These are phyloP conservation scores for Nakazawaea holstii DNA, from an alignment of 805 yeast species.

Conservation along the genomic window DNA sequence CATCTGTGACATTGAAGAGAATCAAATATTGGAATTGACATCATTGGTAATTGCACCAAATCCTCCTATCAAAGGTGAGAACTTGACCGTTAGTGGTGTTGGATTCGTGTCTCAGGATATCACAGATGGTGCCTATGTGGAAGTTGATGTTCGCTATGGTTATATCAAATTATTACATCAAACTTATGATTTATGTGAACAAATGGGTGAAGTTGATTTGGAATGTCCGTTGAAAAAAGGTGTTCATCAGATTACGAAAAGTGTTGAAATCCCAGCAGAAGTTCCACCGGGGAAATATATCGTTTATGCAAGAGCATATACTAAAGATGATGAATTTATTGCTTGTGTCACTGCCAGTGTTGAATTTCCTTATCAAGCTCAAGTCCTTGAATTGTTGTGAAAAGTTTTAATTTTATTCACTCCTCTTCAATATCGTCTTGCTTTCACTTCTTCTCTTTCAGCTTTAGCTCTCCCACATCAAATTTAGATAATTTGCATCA, in stretches of 20 bases:
- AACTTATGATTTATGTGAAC: slow-evolving; percentile 91
- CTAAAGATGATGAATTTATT: slow-evolving; percentile 72
- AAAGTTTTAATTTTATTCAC: not conserved
- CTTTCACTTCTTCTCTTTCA: too few relatives aligned
- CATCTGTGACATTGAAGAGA: slow-evolving; percentile 61
- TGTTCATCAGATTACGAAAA: slow-evolving; percentile 54
- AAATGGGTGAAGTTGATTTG: slow-evolving; percentile 75
- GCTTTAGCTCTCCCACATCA: too few relatives aligned
- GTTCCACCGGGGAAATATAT: slow-evolving; percentile 94
- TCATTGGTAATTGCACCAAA: slow-evolving; percentile 66
- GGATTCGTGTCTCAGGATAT: slow-evolving; percentile 56
- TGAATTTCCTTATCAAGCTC: slow-evolving; percentile 36
- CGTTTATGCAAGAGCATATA: slow-evolving; percentile 86
- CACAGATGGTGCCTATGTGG: slow-evolving; percentile 88
- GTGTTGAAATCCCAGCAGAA: slow-evolving; percentile 80
- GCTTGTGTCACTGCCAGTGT: slow-evolving; percentile 79
- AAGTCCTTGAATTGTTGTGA: slow-evolving; percentile 5
- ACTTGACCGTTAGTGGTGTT: slow-evolving; percentile 71
- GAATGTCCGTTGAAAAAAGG: slow-evolving; percentile 81
- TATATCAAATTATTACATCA: slow-evolving; percentile 83
- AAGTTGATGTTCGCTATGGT: slow-evolving; percentile 89
- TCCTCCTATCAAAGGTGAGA: slow-evolving; percentile 85
- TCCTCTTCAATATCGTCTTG: too few relatives aligned
- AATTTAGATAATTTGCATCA: not conserved
- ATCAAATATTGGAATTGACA: slow-evolving; percentile 61